Percentiles rank a stretch among this genome's conserved stretches.
Conservation (phyloP, 2,329 filamentous ascomycete genomes). For the Pseudogymnoascus sp. region DNA sequence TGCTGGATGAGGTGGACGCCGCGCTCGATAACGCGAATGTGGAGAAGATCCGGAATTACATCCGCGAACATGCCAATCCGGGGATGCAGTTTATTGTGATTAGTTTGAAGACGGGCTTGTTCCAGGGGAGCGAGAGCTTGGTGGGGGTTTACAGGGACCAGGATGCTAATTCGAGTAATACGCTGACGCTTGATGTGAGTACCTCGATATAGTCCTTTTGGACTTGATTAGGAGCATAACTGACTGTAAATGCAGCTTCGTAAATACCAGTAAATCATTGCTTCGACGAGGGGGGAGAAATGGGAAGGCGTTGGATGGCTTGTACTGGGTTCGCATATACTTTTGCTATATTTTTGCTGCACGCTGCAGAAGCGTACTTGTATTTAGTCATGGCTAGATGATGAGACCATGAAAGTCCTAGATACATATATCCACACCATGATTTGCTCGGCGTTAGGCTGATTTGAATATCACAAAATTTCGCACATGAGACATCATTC, state of each 20-base stretch:
- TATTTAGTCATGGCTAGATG: not conserved
- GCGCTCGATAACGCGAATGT: slow-evolving; percentile 98
- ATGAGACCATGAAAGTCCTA: not conserved
- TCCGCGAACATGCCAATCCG: slow-evolving; percentile 83
- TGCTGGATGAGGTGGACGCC: slow-evolving; percentile 94
- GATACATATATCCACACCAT: not conserved
- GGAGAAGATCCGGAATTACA: slow-evolving; percentile 91
- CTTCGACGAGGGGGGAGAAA: not conserved
- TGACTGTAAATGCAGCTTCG: slow-evolving; percentile 6
- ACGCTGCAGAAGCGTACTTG: not conserved
- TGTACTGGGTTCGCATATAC: not conserved
- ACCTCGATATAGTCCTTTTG: not conserved
- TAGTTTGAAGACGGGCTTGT: slow-evolving; percentile 86
- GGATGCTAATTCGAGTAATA: slow-evolving; percentile 82
- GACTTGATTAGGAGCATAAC: not conserved
- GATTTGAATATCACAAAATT: not conserved
- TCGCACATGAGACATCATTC: not conserved
- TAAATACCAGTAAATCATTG: slow-evolving; percentile 8
- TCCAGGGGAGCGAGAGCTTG: slow-evolving; percentile 91
- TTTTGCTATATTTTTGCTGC: not conserved
- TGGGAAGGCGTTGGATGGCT: not conserved
- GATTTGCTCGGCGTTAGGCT: not conserved
- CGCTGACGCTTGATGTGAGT: slow-evolving; percentile 91
- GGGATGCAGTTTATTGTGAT: slow-evolving; percentile 99
- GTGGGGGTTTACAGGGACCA: slow-evolving; percentile 96